Evolutionary conservation across 257 asterid species (phyloP), one percentile per base, ranked within the genome.

Genomic region (Solanum chaucha): DNA sequence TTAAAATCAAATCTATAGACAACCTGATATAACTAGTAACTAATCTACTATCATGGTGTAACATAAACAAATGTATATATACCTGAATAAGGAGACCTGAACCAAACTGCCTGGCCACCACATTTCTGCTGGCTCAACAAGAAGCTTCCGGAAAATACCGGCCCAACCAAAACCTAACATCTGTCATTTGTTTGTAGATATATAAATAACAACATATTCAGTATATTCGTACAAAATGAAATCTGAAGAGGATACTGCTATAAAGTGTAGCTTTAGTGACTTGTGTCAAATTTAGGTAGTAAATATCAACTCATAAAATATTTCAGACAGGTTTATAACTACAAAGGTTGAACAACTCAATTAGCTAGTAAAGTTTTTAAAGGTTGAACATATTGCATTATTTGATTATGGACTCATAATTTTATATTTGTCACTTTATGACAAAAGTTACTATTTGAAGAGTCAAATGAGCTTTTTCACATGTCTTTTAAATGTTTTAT

Each of bases 81-180:
- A 91, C 94, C 93, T 91, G 90, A 92, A 94, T n/a, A 94, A 68
- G 22, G 97, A 93, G 83, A 94, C 96, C 51, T 90, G 93, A 74
- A 93, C 93, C 46, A 94, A 41, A 86, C 82, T 90, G 28, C 41
- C 1, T 0, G 96, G 97, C 96, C 96, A 94, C 97, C 97, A 93
- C 96, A 93, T 94, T 74, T 87, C 92, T n/a, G 77, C 92, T 10
- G 97, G 92, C 35, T 93, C 96, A 8, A 93, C 92, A 19, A 94
- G 89, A 34, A 88, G 85, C 11, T 85, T 89, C 22, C 96, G 89
- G 85, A 91, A 91, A 19, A 93, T 64, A n/a, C 96, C 96, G 4
- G 96, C 95, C 94, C 95, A 93, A 4, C 95, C 95, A 58, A 89
- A 94, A 9, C 95, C 97, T 26, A 93, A 51, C 81, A 92, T 75